Evolutionary conservation across 192 early-diverging fungal genomes (phyloP), one percentile per base, ranked within the genome.

Genomic region (Funneliformis geosporum): DNA sequence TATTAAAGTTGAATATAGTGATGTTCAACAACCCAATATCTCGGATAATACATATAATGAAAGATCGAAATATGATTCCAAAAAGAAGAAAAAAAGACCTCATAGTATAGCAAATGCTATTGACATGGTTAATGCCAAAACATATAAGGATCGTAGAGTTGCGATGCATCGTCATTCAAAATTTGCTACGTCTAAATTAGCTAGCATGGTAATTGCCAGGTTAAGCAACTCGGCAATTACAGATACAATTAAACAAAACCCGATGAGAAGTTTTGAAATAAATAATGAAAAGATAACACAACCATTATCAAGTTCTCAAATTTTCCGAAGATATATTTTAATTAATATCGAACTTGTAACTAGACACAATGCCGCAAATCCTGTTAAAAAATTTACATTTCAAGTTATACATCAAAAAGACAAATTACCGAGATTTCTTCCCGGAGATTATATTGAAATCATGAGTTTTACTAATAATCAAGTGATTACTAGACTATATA

Each of bases 371-470:
- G 60, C 75, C 1, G 16, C 8, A 43, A 60, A 59, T 9, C 65
- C 67, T 7, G 78, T 79, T 14, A 68, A 55, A 18, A 33, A 70
- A 39, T 71, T 79, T 1, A 79, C 78, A 8, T 79, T 79, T 50
- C 55, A 43, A 43, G 46, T 47, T 43, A 73, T 73, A 27, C 70
- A 73, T 50, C 70, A 21, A 27, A 42, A 43, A 27, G 23, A 43
- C 8, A 73, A 16, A 43, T 73, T 55, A 47, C 25, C 65, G 9
- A 70, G 25, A 70, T 71, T 79, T 69, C n/a, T 79, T 27, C 78
- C 78, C 1, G 78, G 78, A 4, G 78, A 79, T 39, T 79, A 39
- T 70, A 59, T 79, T 38, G 78, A 79, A 59, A 55, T 79, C 23
- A 55, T 62, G 47, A 59, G 66, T 21, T 47, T 38, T 28, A 44